These are phyloP conservation scores for Alloteropsis semialata DNA, from an alignment of 176 grass and related monocot species.

Conservation along the genomic window DNA sequence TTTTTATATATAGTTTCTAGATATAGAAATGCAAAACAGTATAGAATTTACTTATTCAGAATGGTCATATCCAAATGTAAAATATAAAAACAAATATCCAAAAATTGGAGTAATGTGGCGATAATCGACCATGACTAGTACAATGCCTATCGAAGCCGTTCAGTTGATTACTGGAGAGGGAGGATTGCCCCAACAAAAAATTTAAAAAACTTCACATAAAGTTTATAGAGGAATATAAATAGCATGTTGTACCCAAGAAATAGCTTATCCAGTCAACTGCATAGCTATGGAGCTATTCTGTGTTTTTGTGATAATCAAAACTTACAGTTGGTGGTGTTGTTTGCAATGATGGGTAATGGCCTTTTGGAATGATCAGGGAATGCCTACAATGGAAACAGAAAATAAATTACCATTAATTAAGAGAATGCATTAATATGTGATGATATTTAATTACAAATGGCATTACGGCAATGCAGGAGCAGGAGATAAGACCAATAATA, in stretches of 20 bases:
- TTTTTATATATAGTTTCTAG: neutral
- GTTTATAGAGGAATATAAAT: neutral
- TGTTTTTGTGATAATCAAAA: conserved; percentile 11
- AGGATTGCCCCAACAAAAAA: neutral
- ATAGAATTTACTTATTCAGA: neutral
- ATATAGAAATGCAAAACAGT: neutral
- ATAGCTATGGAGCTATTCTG: neutral
- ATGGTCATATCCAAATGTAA: neutral
- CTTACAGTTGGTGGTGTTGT: conserved; percentile 76
- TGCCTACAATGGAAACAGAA: conserved; percentile 43
- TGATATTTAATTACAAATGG: neutral
- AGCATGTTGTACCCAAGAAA: neutral
- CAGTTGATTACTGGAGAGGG: neutral
- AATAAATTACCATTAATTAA: neutral
- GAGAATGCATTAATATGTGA: neutral
- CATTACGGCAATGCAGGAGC: neutral
- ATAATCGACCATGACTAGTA: neutral
- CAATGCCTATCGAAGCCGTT: neutral
- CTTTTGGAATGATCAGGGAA: conserved; percentile 83
- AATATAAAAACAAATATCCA: neutral
- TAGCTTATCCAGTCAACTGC: neutral
- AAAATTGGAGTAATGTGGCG: neutral
- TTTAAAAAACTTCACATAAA: neutral
- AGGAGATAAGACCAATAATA: neutral
- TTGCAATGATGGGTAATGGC: conserved; percentile 62